phyloP scores from a whole-genome alignment of 257 asterid species.

The Verbascum thapsus region DNA sequence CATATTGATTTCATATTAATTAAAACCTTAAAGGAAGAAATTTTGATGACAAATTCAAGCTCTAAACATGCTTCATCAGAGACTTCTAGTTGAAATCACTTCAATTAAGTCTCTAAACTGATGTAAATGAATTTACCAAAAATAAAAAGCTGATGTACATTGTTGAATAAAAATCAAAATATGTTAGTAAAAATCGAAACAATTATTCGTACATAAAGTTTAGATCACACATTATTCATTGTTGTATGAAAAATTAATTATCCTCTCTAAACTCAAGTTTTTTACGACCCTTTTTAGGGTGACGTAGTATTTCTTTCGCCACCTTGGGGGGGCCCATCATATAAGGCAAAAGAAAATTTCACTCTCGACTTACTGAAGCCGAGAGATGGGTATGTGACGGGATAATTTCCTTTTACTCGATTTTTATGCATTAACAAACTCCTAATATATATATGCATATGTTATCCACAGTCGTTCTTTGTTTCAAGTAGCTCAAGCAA shows the following conservation, averaged over 20 bases:
- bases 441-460: not conserved
- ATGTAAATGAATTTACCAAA: too few relatives aligned
- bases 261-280: conserved; percentile 26
- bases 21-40: too few relatives aligned
- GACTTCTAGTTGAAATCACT: too few relatives aligned
- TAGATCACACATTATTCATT: too few relatives aligned
- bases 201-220: too few relatives aligned
- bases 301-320: conserved; percentile 88
- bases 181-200: too few relatives aligned
- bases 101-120: too few relatives aligned
- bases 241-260: conserved; percentile 16
- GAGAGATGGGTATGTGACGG: conserved; percentile 68
- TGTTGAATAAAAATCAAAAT: too few relatives aligned
- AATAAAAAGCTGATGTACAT: too few relatives aligned
- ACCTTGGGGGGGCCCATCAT: conserved; percentile 98
- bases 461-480: conserved; percentile 57
- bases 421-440: not conserved
- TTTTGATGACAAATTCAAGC: too few relatives aligned
- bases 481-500: conserved; percentile 65
- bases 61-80: too few relatives aligned
- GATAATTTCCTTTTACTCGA: not conserved
- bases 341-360: conserved; percentile 48
- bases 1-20: too few relatives aligned
- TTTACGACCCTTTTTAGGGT: conserved; percentile 54
- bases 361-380: conserved; percentile 79